These are phyloP conservation scores for Phyllosticta citrichinensis DNA, from an alignment of 2,329 filamentous ascomycete species.

Conservation along the genomic window DNA sequence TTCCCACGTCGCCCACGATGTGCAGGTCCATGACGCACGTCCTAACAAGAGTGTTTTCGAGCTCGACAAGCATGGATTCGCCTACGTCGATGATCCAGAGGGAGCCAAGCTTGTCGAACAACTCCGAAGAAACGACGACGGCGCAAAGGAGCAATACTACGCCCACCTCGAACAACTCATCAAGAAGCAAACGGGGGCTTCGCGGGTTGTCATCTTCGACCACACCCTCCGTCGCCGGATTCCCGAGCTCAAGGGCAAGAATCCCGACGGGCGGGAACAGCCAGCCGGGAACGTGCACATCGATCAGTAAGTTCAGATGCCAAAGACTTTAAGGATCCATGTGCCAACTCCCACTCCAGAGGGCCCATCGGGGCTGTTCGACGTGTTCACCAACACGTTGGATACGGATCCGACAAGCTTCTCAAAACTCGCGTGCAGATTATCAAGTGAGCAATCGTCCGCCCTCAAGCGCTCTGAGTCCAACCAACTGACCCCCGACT, in stretches of 20 bases:
- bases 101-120: neutral
- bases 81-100: slow-evolving; percentile 7
- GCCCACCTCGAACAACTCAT: slow-evolving; percentile 10
- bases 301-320: neutral
- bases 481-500: neutral
- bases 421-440: neutral
- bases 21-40: slow-evolving; percentile 7
- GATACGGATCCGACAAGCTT: neutral
- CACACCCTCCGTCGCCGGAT: neutral
- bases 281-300: neutral
- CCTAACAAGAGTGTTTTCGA: slow-evolving; percentile 6
- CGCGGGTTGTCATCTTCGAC: slow-evolving; percentile 13
- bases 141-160: slow-evolving; percentile 11
- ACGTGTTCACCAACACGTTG: neutral
- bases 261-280: neutral
- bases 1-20: neutral
- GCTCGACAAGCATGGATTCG: slow-evolving; percentile 14
- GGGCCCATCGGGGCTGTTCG: neutral
- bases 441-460: neutral
- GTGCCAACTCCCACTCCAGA: neutral
- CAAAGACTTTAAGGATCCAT: too few species aligned
- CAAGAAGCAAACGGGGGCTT: slow-evolving; percentile 11
- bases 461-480: neutral
- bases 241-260: neutral
- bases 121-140: neutral